phyloP scores from a whole-genome alignment of 768 basidiomycete genomes.

The Mycena leptocephala region DNA sequence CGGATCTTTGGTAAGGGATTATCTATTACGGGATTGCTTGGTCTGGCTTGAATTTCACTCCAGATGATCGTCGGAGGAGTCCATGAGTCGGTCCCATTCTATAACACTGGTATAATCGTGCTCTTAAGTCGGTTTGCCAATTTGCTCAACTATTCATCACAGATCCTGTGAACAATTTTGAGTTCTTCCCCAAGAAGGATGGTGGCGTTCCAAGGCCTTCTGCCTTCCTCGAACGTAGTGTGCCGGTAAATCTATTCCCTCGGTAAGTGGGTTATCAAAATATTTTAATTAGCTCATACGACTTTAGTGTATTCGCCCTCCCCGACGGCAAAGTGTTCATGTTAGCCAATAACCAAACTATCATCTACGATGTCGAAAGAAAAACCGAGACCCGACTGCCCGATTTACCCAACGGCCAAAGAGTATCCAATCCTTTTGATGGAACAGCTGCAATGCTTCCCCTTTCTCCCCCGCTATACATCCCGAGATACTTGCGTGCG shows the following conservation, averaged over 20 bases:
- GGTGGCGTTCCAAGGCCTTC: conserved; percentile 59
- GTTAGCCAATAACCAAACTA: conserved; percentile 52
- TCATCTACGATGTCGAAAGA: conserved; percentile 52
- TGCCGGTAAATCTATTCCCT: conserved; percentile 71
- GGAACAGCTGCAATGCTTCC: conserved; percentile 65
- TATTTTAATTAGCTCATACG: conserved; percentile 52
- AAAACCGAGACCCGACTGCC: conserved; percentile 41
- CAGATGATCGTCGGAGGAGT: conserved; percentile 48
- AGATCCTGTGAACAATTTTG: conserved; percentile 58
- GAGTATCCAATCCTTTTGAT: conserved; percentile 68
- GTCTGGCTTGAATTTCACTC: too few species aligned
- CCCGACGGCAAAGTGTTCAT: conserved; percentile 66
- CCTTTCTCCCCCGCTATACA: conserved; percentile 49
- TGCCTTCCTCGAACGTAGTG: conserved; percentile 65
- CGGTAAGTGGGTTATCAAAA: conserved; percentile 50
- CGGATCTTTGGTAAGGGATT: conserved; percentile 43
- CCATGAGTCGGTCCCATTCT: conserved; percentile 45
- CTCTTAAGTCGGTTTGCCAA: background rate
- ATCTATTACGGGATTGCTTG: too few species aligned
- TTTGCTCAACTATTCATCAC: background rate
- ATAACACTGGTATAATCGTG: conserved; percentile 25
- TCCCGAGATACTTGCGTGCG: conserved; percentile 53
- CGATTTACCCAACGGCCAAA: conserved; percentile 59
- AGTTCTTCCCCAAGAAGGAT: conserved; percentile 68
- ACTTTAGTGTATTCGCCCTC: conserved; percentile 60